Evolutionary conservation across 192 early-diverging fungal genomes (phyloP).

Genomic region (Linnemannia elongata): DNA sequence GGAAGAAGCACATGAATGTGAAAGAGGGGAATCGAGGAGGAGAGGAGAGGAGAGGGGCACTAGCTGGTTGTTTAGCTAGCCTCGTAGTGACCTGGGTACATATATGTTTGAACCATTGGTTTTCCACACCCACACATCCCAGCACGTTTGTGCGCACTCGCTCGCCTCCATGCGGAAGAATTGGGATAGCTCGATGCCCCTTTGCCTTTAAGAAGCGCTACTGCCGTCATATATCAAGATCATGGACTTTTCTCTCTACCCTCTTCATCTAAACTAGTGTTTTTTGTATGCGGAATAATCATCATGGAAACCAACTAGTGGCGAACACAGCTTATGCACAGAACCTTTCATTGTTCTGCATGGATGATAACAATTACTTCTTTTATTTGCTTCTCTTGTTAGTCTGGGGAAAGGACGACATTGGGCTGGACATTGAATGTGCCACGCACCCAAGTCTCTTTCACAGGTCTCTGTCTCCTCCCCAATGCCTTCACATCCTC

Average conservation of each 20-base stretch:
- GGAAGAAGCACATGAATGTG: neutral
- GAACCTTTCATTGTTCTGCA: too few species aligned
- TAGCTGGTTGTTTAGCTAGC: neutral
- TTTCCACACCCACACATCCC: neutral
- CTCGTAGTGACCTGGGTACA: neutral
- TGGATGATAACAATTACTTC: neutral
- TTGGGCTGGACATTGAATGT: neutral
- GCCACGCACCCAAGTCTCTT: neutral
- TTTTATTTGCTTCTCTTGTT: neutral
- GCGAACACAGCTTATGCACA: neutral
- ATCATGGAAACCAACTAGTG: neutral
- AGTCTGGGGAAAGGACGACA: neutral
- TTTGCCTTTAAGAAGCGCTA: neutral
- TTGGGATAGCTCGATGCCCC: neutral
- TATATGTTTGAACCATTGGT: neutral
- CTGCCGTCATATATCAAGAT: neutral
- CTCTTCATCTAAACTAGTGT: neutral
- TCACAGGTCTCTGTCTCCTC: neutral
- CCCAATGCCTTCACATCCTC: neutral
- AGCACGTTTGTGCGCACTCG: neutral
- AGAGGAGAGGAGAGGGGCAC: neutral
- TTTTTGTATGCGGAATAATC: neutral
- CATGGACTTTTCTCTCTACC: neutral
- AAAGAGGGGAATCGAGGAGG: neutral
- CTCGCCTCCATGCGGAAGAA: neutral